These are phyloP conservation scores for Kwoniella pini DNA, from an alignment of 768 basidiomycete genomes.

Conservation along the genomic window DNA sequence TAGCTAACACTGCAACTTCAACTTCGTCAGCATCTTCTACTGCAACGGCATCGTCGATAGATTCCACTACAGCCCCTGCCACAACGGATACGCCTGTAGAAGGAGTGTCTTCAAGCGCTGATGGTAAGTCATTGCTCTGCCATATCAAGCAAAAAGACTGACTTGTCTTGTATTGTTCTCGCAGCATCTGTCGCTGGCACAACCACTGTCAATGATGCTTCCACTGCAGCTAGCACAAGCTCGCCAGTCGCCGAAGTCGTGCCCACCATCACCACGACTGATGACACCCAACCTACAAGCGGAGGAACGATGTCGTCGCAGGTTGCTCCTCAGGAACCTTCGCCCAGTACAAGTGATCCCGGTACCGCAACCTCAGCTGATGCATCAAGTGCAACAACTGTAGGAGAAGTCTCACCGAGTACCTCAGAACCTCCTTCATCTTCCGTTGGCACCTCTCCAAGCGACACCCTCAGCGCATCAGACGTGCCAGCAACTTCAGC, in stretches of 20 bases:
- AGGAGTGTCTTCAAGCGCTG: background rate
- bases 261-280: background rate
- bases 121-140: background rate
- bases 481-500: background rate
- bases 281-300: background rate
- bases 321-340: background rate
- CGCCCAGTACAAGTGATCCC: background rate
- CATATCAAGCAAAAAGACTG: too few species aligned
- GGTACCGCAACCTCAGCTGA: background rate
- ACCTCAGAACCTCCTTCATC: too few species aligned
- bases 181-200: background rate
- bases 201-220: background rate
- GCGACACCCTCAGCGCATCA: background rate
- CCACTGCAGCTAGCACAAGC: background rate
- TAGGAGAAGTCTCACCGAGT: background rate
- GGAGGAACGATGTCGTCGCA: background rate
- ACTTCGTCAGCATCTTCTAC: constrained; percentile 1
- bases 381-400: background rate
- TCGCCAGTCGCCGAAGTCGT: constrained; percentile 1
- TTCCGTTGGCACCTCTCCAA: background rate
- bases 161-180: too few species aligned
- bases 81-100: background rate
- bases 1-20: constrained; percentile 2
- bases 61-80: background rate
- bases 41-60: background rate